Base-by-base conservation (phyloP, 352 stramenopile species). In the Globisporangium paroecandrum region DNA sequence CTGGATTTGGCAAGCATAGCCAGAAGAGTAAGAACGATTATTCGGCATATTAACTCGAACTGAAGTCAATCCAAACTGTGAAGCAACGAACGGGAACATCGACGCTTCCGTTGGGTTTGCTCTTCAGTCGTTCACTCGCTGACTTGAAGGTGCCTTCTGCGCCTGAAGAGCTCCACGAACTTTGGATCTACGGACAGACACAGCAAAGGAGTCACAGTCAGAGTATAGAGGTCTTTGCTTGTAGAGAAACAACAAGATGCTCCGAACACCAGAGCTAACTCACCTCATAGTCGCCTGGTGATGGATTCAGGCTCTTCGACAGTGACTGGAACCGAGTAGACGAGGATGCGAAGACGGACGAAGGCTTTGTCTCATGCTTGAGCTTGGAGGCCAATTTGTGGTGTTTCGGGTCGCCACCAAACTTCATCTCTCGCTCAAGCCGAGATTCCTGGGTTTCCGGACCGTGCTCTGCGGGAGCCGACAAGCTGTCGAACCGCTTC, bases 231-330 rank as follows among this genome's bases (percentile, higher is more conserved):
- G 7, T n/a, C 41, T 22, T 4, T 7, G 13, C 13, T 46, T 13
- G 15, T 13, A 49, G 12, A 24, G 24, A 4, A 29, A 54, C 27
- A 51, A 36, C 0, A 47, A 18, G 22, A 38, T 12, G 3, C 24
- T 12, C 27, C 22, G 12, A n/a, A 29, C n/a, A 10, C 4, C 20
- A 12, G 27, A 32, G 27, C 27, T 5, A 9, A 38, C 60, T 0
- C 41, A 89, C 85, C 76, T 93, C 82, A 41, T 94, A 94, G 68
- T 90, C 86, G 1, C 86, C 86, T 20, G 83, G 83, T 0, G 82
- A 91, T 1, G 83, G 83, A 0, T 73, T 77, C 0, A 64, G 58
- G 0, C 62, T 64, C 57, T 85, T 82, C 22, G 72, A 64, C 0
- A 68, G 53, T 38, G 70, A 64, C 56, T 85, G 75, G 46, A 89